A percentile compares a stretch with the other conserved stretches of the same genome.
Evolutionary conservation across 2,329 filamentous ascomycete species (phyloP).

Genomic region (Trichoderma sp.): DNA sequence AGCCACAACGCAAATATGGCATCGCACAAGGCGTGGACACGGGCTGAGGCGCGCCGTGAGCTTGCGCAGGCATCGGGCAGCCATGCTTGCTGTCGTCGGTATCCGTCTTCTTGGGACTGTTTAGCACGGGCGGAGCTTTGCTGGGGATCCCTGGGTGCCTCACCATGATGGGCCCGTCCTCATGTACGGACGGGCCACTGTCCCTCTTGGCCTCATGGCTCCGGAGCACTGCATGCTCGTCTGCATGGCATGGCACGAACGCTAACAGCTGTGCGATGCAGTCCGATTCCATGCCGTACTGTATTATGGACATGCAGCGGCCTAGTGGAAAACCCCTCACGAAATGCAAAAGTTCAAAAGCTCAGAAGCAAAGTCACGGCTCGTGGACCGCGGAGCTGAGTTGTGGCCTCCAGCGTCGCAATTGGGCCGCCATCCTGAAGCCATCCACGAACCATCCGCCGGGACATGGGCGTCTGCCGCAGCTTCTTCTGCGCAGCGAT

Average conservation of each 20-base stretch:
- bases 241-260: conserved; percentile 15
- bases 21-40: conserved; percentile 2
- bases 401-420: background rate
- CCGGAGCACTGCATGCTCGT: background rate
- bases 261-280: conserved; percentile 20
- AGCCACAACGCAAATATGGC: conserved; percentile 15
- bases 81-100: background rate
- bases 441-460: background rate
- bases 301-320: background rate
- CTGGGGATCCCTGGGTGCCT: conserved; percentile 22
- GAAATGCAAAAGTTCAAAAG: background rate
- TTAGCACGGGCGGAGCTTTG: conserved; percentile 11
- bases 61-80: conserved; percentile 9
- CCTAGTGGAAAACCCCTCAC: conserved; percentile 5
- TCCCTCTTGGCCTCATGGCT: conserved; percentile 14
- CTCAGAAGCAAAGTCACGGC: no score
- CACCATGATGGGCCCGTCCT: conserved; percentile 13
- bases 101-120: conserved; percentile 18
- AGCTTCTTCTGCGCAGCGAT: conserved; percentile 11
- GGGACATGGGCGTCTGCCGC: conserved; percentile 1
- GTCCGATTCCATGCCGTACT: background rate
- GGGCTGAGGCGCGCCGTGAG: background rate
- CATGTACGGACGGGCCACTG: conserved; percentile 2
- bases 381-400: background rate
- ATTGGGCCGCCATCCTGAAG: background rate